phyloP scores from a whole-genome alignment of 2,329 filamentous ascomycete genomes.

The Curvularia verruculosa region DNA sequence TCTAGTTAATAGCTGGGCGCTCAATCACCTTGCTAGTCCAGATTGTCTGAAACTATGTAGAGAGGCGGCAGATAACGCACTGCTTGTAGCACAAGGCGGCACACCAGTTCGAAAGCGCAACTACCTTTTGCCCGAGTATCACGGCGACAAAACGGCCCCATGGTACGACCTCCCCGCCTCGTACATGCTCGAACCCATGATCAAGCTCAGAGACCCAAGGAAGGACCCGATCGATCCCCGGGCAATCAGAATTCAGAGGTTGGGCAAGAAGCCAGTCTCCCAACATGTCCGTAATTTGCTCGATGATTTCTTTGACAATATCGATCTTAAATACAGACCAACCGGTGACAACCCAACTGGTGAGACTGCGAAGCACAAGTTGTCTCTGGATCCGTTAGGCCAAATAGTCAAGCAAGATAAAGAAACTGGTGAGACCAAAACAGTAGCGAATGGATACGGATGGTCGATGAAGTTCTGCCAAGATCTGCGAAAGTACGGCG shows the following conservation, averaged over 20 bases:
- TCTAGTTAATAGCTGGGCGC: conserved; percentile 73
- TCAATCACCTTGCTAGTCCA: conserved; percentile 65
- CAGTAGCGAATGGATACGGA: conserved; percentile 81
- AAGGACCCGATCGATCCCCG: conserved; percentile 73
- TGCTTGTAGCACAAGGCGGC: conserved; percentile 42
- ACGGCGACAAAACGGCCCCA: conserved; percentile 74
- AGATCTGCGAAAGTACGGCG: conserved; percentile 68
- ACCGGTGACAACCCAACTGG: conserved; percentile 48
- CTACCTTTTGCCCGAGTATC: conserved; percentile 74
- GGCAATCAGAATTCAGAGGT: conserved; percentile 66
- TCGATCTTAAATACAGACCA: conserved; percentile 57
- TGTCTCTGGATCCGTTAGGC: conserved; percentile 71
- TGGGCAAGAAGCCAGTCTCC: conserved; percentile 70
- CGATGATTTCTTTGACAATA: conserved; percentile 69
- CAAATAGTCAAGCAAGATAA: conserved; percentile 70
- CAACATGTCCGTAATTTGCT: conserved; percentile 74
- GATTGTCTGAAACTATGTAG: conserved; percentile 65
- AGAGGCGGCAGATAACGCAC: conserved; percentile 58
- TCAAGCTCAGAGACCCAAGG: conserved; percentile 68
- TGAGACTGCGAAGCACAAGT: conserved; percentile 53
- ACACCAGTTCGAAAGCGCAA: conserved; percentile 59
- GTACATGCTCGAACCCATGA: conserved; percentile 79
- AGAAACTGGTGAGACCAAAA: conserved; percentile 67
- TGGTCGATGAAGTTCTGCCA: conserved; percentile 83
- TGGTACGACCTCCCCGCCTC: conserved; percentile 85